Evolutionary conservation across 2,329 filamentous ascomycete genomes (phyloP), one percentile per base, ranked within the genome.

Genomic region (Fusarium decemcellulare): DNA sequence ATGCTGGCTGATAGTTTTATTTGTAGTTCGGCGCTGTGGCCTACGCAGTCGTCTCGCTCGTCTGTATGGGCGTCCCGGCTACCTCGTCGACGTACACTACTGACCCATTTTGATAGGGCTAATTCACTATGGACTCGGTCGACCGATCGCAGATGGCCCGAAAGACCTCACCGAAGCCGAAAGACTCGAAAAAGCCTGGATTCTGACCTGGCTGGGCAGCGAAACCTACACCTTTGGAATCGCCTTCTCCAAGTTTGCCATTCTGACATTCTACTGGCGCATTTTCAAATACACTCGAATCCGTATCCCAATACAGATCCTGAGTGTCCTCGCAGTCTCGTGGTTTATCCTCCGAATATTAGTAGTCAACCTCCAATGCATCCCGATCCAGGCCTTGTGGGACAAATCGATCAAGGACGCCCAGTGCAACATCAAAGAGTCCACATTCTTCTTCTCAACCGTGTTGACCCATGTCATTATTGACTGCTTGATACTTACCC

Each of bases 331-430:
- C 1, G 66, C 68, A 1, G 29, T 58, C 15, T 39, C 70, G 1
- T 78, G 77, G 77, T 66, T 77, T 18, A 56, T 75, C 6, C 57
- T 76, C 8, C 61, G 76, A 30, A 73, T 75, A 1, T 74, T 79
- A 34, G 47, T 80, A 0, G 71, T 73, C 4, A 76, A 76, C 1
- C 74, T 80, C 37, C 75, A 76, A 43, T 81, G 79, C 57, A 52
- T 76, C 5, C 79, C 79, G 0, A 68, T 79, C 1, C 73, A 76
- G 8, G 74, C 72, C 3, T 77, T 77, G 30, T 81, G 78, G 79
- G 71, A 77, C 15, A 60, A 71, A 2, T 70, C 76, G n/a, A 52
- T 46, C 1, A 53, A 62, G 30, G 71, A 66, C 2, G 70, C 64
- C 0, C 53, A 68, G 2, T 81, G 79, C 61, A 68, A 62, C 12